A percentile compares a stretch with the other conserved stretches of the same genome.
phyloP scores from a whole-genome alignment of 257 asterid genomes.

The Nicotiana undulata region DNA sequence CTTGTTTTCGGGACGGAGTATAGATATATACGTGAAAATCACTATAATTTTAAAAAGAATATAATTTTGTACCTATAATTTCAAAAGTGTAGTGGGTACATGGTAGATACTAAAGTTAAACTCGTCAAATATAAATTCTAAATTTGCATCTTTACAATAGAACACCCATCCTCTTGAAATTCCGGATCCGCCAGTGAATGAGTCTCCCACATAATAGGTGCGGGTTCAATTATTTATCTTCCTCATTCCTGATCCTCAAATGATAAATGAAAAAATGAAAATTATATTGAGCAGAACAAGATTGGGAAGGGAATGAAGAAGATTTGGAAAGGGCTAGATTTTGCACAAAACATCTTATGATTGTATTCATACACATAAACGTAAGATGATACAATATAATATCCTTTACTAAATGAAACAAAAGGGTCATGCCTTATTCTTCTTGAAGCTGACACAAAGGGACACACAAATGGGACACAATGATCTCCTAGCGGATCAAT shows the following conservation, averaged over 20 bases:
- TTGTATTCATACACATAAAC: background rate
- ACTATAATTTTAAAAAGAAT: too few relatives aligned
- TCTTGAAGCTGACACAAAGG: constrained; percentile 7
- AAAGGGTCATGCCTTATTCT: constrained; percentile 3
- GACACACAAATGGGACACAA: constrained; percentile 15
- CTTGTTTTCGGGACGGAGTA: too few relatives aligned
- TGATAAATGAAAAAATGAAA: background rate
- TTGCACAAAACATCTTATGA: background rate
- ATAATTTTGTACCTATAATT: too few relatives aligned
- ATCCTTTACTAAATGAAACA: background rate
- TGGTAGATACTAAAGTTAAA: too few relatives aligned
- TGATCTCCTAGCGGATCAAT: background rate
- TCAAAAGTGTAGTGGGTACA: too few relatives aligned
- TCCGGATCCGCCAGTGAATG: too few relatives aligned
- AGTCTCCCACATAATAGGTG: too few relatives aligned
- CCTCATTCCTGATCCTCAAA: background rate
- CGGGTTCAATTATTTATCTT: background rate
- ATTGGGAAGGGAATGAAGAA: background rate
- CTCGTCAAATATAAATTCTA: too few relatives aligned
- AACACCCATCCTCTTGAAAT: too few relatives aligned
- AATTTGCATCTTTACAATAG: too few relatives aligned
- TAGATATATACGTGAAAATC: too few relatives aligned
- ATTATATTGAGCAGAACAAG: background rate
- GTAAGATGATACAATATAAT: background rate
- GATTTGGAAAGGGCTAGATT: background rate